Base-by-base conservation (phyloP, 2,329 filamentous ascomycete species). In the Colletotrichum viniferum region DNA sequence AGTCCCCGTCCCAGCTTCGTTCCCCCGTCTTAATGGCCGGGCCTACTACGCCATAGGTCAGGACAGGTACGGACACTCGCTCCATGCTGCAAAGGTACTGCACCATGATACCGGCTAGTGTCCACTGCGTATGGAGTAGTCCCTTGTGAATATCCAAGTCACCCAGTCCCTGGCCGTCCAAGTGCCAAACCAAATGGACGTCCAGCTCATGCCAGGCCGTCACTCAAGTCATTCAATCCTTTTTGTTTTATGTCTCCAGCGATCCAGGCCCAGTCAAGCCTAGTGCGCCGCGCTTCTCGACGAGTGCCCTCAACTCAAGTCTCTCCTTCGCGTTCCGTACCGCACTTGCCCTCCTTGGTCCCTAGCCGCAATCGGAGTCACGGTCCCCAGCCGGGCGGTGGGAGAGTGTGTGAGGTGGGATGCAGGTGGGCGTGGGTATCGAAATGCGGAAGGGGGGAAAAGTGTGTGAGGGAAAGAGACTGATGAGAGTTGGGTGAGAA, bases 401-500 rank as follows among this genome's bases (percentile, higher is more conserved):
- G 28, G 7, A 52, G 26, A 38, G 38, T 34, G 48, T 56, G 36
- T 28, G 36, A 43, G 62, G 36, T 21, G 34, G 61, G 34, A 64
- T 64, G 61, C 34, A 48, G 43, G 64, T 67, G 43, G 63, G 63
- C 43, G 48, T 67, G 48, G 43, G 30, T 55, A 56, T 36, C 43
- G 63, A 34, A 66, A 66, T 66, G 28, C 55, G 63, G 63, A 67
- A 67, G 64, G 18, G 18, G 43, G n/a, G 48, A 10, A 58, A 67
- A 36, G 28, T 28, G 48, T 58, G 64, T 64, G 34, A 38, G 62
- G 24, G 34, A 28, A 18, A 24, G 32, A 58, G 61, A 18, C 48
- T 61, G 66, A 26, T 67, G 32, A 71, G 68, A 69, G 43, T 68
- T 75, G 72, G 76, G 76, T 74, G 68, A 74, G 36, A 62, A 38